These are phyloP conservation scores for Ustilago tritici DNA, from an alignment of 1,284 basidiomycete species.

Conservation along the genomic window DNA sequence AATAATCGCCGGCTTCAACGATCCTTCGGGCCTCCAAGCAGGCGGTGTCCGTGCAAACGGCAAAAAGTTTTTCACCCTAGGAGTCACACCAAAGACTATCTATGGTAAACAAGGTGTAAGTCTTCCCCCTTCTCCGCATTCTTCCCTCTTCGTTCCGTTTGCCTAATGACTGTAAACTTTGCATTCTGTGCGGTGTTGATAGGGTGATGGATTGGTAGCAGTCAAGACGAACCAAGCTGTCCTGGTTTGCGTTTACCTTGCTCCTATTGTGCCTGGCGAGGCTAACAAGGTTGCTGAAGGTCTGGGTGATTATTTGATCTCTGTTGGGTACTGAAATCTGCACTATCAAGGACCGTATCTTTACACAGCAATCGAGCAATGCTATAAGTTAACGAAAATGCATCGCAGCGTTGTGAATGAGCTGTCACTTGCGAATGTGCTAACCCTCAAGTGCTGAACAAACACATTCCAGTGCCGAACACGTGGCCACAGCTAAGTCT, in stretches of 20 bases:
- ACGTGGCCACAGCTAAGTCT: too few relatives aligned
- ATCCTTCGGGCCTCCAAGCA: conserved; percentile 71
- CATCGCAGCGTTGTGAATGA: too few relatives aligned
- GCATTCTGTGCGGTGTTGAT: not conserved
- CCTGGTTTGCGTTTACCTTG: conserved; percentile 82
- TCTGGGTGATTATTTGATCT: conserved; percentile 65
- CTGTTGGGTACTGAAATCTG: conserved; percentile 57
- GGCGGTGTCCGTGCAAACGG: conserved; percentile 79
- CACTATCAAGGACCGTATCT: not conserved
- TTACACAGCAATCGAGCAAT: not conserved
- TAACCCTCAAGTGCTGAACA: too few relatives aligned
- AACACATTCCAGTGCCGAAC: too few relatives aligned
- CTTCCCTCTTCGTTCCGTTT: not conserved
- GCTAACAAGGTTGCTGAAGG: conserved; percentile 79
- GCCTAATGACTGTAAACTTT: conserved; percentile 10
- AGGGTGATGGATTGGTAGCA: conserved; percentile 84
- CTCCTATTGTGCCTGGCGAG: conserved; percentile 78
- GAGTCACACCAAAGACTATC: conserved; percentile 76
- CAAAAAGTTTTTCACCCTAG: conserved; percentile 84
- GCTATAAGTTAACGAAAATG: not conserved
- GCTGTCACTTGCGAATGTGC: too few relatives aligned
- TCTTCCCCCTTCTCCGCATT: not conserved
- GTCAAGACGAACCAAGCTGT: conserved; percentile 91
- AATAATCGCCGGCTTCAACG: conserved; percentile 75
- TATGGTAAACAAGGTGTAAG: conserved; percentile 86